Evolutionary conservation across 306 rosid genomes (phyloP), one percentile per base, ranked within the genome.

Genomic region (Fragaria ananassa): DNA sequence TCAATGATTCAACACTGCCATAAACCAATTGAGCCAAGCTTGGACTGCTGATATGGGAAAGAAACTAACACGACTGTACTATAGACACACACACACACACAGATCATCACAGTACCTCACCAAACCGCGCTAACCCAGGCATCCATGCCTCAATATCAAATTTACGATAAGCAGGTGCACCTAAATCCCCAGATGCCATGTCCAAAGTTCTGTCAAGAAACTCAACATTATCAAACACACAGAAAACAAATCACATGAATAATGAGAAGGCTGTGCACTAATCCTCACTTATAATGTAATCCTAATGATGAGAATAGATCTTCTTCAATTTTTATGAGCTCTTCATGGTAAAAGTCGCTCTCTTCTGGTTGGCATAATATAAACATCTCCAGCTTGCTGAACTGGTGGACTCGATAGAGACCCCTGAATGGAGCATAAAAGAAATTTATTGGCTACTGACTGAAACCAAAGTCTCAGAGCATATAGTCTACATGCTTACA

Each of bases 371-470:
- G 93, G 84, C 99, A 95, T 68, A 95, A 78, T 42, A 95, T 78
- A 81, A 95, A 95, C 97, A 92, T 90, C 83, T 95, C 99, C 79
- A 85, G 86, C 88, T 95, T 95, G 92, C 97, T 90, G 91, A 95
- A 95, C 83, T 95, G 99, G 88, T 95, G 98, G 53, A 95, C 98
- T 78, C 98, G 91, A 85, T 95, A 92, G 41, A 95, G 97, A 76
- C 98, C 98, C 90, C 98, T 92, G 96, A 68, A 74, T 35, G 23
- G 72, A 82, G 42, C 63, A 79, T 79, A 64, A 19, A 39, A 47
- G 7, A 6, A 21, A 31, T 5, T 74, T 70, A 79, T n/a, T 42
- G 34, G 31, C 72, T 2, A 34, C 17, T 29, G 68, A 23, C 41
- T 19, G 29, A 21, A 56, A 37, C 61, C 4, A 4, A n/a, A 19